These are phyloP conservation scores for Neurospora sp. DNA, from an alignment of 495 filamentous ascomycete genomes.

Conservation along the genomic window DNA sequence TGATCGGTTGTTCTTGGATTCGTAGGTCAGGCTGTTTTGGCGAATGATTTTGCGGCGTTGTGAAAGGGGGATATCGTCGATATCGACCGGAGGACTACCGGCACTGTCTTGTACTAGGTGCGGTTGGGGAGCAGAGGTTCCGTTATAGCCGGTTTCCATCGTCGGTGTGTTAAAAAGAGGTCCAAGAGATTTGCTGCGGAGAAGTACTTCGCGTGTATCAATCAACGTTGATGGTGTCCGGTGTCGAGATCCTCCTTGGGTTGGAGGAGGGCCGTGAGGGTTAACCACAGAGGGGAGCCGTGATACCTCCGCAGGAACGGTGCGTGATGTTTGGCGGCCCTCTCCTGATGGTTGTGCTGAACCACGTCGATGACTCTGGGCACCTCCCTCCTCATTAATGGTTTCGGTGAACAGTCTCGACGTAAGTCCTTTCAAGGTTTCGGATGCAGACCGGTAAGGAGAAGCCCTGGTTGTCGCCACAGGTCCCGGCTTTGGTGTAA, in stretches of 20 bases:
- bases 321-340: not conserved
- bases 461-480: not conserved
- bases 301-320: slow-evolving; percentile 2
- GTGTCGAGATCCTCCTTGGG: slow-evolving; percentile 25
- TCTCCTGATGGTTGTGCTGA: not conserved
- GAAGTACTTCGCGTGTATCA: slow-evolving; percentile 49
- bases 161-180: slow-evolving; percentile 16
- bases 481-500: slow-evolving; percentile 7
- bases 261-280: slow-evolving; percentile 14
- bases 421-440: slow-evolving; percentile 7
- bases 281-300: slow-evolving; percentile 9
- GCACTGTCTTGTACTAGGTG: slow-evolving; percentile 3
- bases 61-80: slow-evolving; percentile 67
- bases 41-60: slow-evolving; percentile 50
- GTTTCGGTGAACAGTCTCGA: slow-evolving; percentile 23
- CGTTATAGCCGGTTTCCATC: slow-evolving; percentile 10
- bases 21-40: slow-evolving; percentile 23
- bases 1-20: not conserved
- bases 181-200: slow-evolving; percentile 40
- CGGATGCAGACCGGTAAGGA: slow-evolving; percentile 14
- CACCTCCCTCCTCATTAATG: slow-evolving; percentile 28
- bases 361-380: slow-evolving; percentile 3
- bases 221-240: slow-evolving; percentile 44
- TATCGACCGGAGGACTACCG: slow-evolving; percentile 24
- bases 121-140: slow-evolving; percentile 8